Evolutionary conservation across 2,329 filamentous ascomycete species (phyloP), one percentile per base, ranked within the genome.

Genomic region (Scopulariopsis brevicaulis): DNA sequence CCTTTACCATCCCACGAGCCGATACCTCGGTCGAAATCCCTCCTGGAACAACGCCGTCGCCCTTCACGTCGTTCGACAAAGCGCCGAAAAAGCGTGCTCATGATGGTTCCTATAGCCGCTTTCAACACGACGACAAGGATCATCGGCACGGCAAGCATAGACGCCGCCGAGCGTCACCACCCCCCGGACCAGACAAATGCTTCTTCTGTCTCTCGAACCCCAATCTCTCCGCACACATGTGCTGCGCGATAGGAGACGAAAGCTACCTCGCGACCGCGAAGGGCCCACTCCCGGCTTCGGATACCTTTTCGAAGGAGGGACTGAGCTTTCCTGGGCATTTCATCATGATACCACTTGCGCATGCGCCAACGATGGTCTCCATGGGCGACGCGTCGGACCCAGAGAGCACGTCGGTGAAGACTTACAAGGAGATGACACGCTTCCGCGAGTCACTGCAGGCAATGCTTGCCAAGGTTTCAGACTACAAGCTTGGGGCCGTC

Each of bases 141-240:
- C 70, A 77, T 53, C 69, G 74, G 46, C 70, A 74, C 51, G 72
- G 75, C 14, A 71, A 73, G 11, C 70, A 73, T 51, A 79, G 78
- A 64, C 76, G 77, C 15, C 73, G 73, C 1, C 73, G 69, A 43
- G 59, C 71, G 69, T 65, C 77, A 6, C 84, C 85, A 14, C 84
- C 83, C 7, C 84, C 84, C 0, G 84, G 85, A 0, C 90, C 90
- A 1, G 85, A 86, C 56, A 81, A 87, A 65, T 99, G 94, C 73
- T 99, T 94, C 77, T 97, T 99, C 75, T 99, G 94, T 68, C 79
- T 99, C 12, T 92, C 90, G 6, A 96, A 96, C 69, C 84, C 88
- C 6, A 87, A 87, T 60, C 77, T 94, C 52, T 87, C 89, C 56
- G 87, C 86, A 1, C 93, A 99, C 72, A 87, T 99, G 71, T 87